A percentile compares a stretch with the other conserved stretches of the same genome.
These are phyloP conservation scores for Acacia confusa DNA, from an alignment of 306 rosid genomes.

Conservation along the genomic window DNA sequence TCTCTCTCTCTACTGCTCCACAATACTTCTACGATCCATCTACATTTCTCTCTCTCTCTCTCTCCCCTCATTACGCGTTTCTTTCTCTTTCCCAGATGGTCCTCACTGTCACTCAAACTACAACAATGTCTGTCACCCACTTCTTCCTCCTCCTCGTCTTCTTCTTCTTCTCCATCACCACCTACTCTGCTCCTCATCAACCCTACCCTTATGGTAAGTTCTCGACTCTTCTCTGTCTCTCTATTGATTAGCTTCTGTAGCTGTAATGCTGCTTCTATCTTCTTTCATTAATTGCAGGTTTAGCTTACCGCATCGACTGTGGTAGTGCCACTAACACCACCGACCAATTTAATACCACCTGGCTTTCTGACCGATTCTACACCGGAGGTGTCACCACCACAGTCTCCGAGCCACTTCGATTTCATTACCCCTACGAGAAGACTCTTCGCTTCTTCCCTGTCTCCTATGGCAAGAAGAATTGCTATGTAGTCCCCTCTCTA, in stretches of 20 bases:
- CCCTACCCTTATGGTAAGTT: constrained; percentile 54
- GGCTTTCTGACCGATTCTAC: constrained; percentile 86
- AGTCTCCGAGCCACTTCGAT: constrained; percentile 84
- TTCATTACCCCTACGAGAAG: constrained; percentile 66
- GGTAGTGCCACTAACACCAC: constrained; percentile 61
- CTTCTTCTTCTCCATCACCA: constrained; percentile 8
- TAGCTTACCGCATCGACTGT: constrained; percentile 73
- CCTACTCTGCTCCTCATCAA: constrained; percentile 20
- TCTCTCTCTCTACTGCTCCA: neutral
- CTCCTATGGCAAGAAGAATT: constrained; percentile 83
- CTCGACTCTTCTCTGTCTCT: neutral
- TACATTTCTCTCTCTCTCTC: constrained; percentile 7
- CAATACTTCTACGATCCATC: neutral
- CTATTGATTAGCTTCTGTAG: constrained; percentile 19
- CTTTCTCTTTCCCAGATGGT: neutral
- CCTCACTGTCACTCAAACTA: neutral
- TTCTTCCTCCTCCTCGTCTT: neutral
- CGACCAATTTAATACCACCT: constrained; percentile 60
- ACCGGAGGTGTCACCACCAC: constrained; percentile 58
- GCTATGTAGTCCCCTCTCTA: constrained; percentile 70
- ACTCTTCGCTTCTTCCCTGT: constrained; percentile 81
- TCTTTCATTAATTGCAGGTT: constrained; percentile 37
- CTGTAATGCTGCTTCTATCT: constrained; percentile 15
- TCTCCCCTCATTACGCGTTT: neutral
- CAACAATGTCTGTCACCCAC: constrained; percentile 21